Base-by-base conservation (phyloP, 208 protist genomes). In the Angomonas ambiguus region DNA sequence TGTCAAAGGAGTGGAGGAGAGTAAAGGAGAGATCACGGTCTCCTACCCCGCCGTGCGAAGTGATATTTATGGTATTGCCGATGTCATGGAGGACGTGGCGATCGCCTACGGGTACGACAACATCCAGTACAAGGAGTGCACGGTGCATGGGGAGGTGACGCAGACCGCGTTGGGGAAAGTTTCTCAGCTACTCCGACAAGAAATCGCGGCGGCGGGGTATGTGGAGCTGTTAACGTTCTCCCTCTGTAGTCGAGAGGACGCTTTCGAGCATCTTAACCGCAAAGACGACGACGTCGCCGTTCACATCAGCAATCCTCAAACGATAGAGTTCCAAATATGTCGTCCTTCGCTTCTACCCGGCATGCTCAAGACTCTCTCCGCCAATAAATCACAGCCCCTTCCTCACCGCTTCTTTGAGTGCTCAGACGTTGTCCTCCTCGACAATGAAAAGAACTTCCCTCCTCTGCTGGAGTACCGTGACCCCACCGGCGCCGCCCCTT, bases 81-180 rank as follows among this genome's bases (percentile, higher is more conserved):
- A 99, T 78, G 79, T 99, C 45, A 94, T 99, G 77, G 98, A 99
- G 74, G 98, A 99, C 83, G 95, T 99, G 30, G 98, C 94, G 8
- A 98, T 99, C 65, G 94, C 95, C 28, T 99, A 98, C 74, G 98
- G 98, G 38, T 99, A 96, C 79, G 94, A 99, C 71, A 98, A 99
- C 68, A 93, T 99, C 27, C 63, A 71, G 34, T 77, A 87, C 57
- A 80, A 76, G 20, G 76, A 94, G 56, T 96, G 95, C 56, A 62
- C 61, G 1, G 92, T 90, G 27, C 66, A 64, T 27, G 97, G 91
- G 25, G 62, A 80, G 30, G 97, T 97, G 32, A 83, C 72, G 51
- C 95, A 98, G 82, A 87, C 91, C 32, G 91, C 92, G n/a, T 28
- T 96, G 22, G 98, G 93, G 71, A 97, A 98, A 80, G 55, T 99